phyloP scores from a whole-genome alignment of 768 basidiomycete genomes.

The Cantharellus cinnabarinus region DNA sequence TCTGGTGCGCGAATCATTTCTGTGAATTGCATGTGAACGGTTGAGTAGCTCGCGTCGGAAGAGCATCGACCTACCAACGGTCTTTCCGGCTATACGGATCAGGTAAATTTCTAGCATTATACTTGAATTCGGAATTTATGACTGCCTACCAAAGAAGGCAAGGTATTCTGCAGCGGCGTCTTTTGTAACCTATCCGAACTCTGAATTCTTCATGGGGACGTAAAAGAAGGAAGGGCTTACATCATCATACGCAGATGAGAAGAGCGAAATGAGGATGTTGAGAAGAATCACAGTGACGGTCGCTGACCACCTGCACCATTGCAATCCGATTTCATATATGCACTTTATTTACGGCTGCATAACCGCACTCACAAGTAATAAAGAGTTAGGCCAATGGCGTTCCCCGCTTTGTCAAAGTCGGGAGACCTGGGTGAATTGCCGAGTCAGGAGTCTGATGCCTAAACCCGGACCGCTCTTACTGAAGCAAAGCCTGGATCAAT shows the following conservation, averaged over 20 bases:
- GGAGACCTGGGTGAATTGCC: constrained; percentile 31
- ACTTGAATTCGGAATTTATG: too few relatives aligned
- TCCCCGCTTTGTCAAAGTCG: constrained; percentile 36
- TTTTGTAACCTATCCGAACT: constrained; percentile 35
- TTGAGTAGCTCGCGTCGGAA: constrained; percentile 37
- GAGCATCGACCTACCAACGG: constrained; percentile 49
- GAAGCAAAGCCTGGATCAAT: constrained; percentile 63
- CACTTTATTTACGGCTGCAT: constrained; percentile 13
- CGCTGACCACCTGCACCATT: constrained; percentile 11
- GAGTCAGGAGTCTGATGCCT: too few relatives aligned
- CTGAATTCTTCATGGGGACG: neutral
- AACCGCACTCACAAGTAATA: constrained; percentile 43
- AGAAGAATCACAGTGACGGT: constrained; percentile 48
- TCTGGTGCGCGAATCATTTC: constrained; percentile 70
- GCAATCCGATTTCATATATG: constrained; percentile 54
- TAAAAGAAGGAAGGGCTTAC: constrained; percentile 19
- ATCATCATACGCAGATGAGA: constrained; percentile 80
- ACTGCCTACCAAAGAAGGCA: constrained; percentile 37
- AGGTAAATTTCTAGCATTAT: too few relatives aligned
- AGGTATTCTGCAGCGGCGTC: constrained; percentile 84
- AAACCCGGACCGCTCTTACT: constrained; percentile 24
- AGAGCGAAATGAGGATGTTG: constrained; percentile 89
- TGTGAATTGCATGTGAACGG: neutral
- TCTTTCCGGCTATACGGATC: constrained; percentile 38
- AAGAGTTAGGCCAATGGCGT: constrained; percentile 34